phyloP scores from a whole-genome alignment of 768 basidiomycete genomes.

The Nidularia pulvinata region DNA sequence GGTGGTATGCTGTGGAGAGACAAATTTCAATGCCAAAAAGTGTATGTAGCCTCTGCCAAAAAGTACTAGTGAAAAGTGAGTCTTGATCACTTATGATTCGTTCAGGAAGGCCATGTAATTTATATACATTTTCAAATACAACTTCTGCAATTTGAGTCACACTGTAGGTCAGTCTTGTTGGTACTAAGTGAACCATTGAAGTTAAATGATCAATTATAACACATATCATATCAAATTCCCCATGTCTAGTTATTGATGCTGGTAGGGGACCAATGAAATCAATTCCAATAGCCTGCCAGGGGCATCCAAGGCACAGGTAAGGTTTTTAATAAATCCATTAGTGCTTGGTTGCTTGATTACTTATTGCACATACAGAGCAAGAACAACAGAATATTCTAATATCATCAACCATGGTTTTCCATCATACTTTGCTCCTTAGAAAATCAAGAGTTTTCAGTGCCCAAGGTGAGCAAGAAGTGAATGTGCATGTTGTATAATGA shows the following conservation, averaged over 20 bases:
- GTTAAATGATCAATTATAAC: too few species aligned
- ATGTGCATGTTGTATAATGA: neutral
- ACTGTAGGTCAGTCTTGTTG: too few species aligned
- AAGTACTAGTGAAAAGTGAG: constrained; percentile 20
- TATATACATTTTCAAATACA: neutral
- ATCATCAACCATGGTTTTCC: neutral
- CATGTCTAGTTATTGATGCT: too few species aligned
- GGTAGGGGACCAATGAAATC: neutral
- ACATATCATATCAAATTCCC: too few species aligned
- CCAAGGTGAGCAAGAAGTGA: neutral
- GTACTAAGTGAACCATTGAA: too few species aligned
- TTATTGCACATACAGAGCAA: neutral
- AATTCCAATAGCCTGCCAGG: too few species aligned
- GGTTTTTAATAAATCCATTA: neutral
- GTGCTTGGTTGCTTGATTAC: neutral
- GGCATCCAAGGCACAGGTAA: neutral
- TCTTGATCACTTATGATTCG: constrained; percentile 17
- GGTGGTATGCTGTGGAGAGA: constrained; percentile 5
- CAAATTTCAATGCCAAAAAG: constrained; percentile 10
- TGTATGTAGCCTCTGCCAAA: constrained; percentile 20
- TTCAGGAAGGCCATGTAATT: neutral
- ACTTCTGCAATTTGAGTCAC: too few species aligned
- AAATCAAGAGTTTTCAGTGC: neutral
- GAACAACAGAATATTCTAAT: neutral
- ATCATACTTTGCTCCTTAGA: neutral